Percentiles rank a stretch among this genome's conserved stretches.
Evolutionary conservation across 441 rosid genomes (phyloP).

Genomic region (Pelargonium citronellum): DNA sequence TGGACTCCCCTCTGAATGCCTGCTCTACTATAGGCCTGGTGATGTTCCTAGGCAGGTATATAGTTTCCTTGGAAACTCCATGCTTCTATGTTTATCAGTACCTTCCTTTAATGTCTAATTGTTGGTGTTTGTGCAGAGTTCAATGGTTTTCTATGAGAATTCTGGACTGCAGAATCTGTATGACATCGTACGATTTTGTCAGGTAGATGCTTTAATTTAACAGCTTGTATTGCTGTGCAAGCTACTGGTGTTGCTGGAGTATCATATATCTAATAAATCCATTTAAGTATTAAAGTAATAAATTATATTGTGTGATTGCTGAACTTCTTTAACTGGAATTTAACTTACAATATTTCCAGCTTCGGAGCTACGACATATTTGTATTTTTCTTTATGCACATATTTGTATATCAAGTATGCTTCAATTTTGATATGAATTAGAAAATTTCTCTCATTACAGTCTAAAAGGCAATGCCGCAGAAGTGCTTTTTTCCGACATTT

Average conservation of each 20-base stretch:
- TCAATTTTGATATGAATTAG: conserved; percentile 1
- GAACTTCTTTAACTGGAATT: neutral
- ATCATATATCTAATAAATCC: neutral
- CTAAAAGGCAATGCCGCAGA: conserved; percentile 77
- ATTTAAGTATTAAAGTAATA: neutral
- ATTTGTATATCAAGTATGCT: conserved; percentile 7
- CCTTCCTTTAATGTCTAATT: conserved; percentile 12
- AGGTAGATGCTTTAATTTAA: conserved; percentile 42
- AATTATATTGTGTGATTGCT: neutral
- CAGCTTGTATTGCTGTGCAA: neutral
- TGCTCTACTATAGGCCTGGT: conserved; percentile 78
- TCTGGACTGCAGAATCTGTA: conserved; percentile 92
- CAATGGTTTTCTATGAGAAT: conserved; percentile 96
- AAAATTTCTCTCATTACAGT: conserved; percentile 35
- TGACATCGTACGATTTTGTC: conserved; percentile 82
- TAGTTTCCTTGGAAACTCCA: conserved; percentile 11
- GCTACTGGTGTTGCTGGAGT: neutral
- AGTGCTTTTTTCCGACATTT: conserved; percentile 76
- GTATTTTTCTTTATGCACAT: neutral
- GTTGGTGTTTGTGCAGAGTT: conserved; percentile 55
- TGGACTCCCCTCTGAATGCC: conserved; percentile 89
- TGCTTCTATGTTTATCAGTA: conserved; percentile 8
- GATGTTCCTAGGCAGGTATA: conserved; percentile 92
- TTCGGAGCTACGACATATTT: neutral
- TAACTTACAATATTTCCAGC: neutral